Evolutionary conservation across 345 rosid genomes (phyloP).

Genomic region (Syzygium aromaticum): DNA sequence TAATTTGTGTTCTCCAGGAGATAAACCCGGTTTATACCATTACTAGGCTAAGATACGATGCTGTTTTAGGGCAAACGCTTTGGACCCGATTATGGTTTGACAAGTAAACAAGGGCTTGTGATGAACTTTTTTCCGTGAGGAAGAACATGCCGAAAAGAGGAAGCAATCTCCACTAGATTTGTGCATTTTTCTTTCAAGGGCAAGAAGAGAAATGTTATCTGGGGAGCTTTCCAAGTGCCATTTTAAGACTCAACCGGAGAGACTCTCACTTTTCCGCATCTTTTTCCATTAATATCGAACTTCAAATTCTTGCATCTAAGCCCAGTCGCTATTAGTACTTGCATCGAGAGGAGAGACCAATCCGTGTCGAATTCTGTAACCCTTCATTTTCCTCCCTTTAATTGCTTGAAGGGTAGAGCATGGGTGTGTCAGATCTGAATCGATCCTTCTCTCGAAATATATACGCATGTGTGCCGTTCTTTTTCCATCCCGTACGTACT

Average conservation of each 20-base stretch:
- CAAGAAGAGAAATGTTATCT: neutral
- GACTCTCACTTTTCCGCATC: neutral
- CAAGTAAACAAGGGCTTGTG: neutral
- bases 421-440: neutral
- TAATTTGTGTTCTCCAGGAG: neutral
- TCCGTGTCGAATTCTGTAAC: neutral
- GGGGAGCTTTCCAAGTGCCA: slow-evolving; percentile 2
- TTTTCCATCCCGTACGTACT: neutral
- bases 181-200: neutral
- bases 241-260: slow-evolving; percentile 1
- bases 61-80: neutral
- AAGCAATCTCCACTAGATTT: neutral
- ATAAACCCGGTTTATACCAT: neutral
- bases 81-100: neutral
- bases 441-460: neutral
- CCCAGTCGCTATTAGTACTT: neutral
- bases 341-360: neutral
- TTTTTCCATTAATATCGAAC: neutral
- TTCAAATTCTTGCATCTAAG: neutral
- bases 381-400: neutral
- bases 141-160: neutral
- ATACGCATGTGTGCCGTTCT: neutral
- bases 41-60: neutral
- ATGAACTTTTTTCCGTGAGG: neutral
- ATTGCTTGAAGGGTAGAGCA: neutral